Percentiles rank a stretch among this genome's conserved stretches.
Conservation (phyloP, 78 protist genomes). For the Guillardia theta region DNA sequence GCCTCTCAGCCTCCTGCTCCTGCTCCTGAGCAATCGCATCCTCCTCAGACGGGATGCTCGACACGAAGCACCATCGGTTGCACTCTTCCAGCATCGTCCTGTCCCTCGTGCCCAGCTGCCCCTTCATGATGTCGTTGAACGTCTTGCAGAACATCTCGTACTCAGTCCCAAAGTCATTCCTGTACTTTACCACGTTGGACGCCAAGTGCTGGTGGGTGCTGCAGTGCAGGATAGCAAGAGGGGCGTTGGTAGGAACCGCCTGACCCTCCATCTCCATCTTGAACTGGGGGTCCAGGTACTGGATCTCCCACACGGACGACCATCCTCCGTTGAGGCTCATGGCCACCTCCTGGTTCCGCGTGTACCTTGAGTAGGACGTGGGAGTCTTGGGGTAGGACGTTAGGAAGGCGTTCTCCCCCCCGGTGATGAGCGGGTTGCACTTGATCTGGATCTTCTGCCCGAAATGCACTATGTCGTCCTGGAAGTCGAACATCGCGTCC, state of each 20-base stretch:
- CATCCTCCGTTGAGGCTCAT: not conserved
- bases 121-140: not conserved
- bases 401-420: not conserved
- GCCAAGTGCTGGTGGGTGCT: constrained; percentile 12
- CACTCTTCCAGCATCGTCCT: not conserved
- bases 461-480: not conserved
- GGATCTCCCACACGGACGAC: not conserved
- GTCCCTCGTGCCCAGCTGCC: constrained; percentile 7
- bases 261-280: constrained; percentile 33
- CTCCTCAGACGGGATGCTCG: not conserved
- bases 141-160: constrained; percentile 11
- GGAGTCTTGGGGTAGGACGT: not conserved
- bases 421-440: not conserved
- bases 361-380: not conserved
- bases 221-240: not conserved
- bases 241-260: constrained; percentile 13
- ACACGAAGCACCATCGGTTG: constrained; percentile 29
- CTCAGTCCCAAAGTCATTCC: constrained; percentile 2
- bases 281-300: constrained; percentile 12
- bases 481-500: constrained; percentile 18
- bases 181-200: not conserved
- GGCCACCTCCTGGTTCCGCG: not conserved
- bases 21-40: not conserved
- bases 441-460: not conserved
- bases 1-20: not conserved